Evolutionary conservation across 352 stramenopile genomes (phyloP), one percentile per base, ranked within the genome.

Genomic region (Hyaloperonospora arabidopsidis): DNA sequence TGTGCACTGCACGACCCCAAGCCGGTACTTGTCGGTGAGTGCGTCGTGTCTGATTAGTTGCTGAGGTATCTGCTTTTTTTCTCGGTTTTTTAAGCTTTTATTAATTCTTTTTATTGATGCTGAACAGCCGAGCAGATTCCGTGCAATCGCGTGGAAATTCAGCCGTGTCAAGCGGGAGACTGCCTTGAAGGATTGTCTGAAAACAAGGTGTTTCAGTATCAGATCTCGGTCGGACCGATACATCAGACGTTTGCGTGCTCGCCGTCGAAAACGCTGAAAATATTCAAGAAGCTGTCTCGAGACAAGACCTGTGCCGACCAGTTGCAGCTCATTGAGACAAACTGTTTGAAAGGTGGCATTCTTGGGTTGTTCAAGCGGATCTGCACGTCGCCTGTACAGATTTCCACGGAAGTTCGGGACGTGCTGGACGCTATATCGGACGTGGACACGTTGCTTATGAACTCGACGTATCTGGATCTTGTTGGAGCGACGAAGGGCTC

Each of bases 1-100:
- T 90, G 80, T 47, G 76, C 82, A 51, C 63, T 86, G 10, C 80
- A 90, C 48, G 80, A 90, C 61, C 80, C 80, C 6, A 88, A 88
- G 47, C 59, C 68, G 10, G 73, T 90, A 35, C 74, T 90, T 49
- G 61, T 79, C 45, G 79, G 79, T 90, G 51, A 36, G 57, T 90
- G 51, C 35, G 57, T 61, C 15, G 0, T 25, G 39, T 5, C 5
- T 34, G 11, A 1, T 46, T 36, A 28, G 15, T 14, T n/a, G n/a
- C 38, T 44, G 5, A 22, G 19, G 38, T 44, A 14, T 19, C 17
- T 44, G 15, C 2, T 5, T 11, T 32, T 11, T 18, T 5, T 21
- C 19, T 48, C 28, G n/a, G n/a, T n/a, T n/a, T n/a, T n/a, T n/a
- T n/a, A n/a, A n/a, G n/a, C n/a, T n/a, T n/a, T n/a, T n/a, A n/a